A percentile compares a stretch with the other conserved stretches of the same genome.
Conservation (phyloP, 495 filamentous ascomycete species). For the Cryomyces antarcticus region DNA sequence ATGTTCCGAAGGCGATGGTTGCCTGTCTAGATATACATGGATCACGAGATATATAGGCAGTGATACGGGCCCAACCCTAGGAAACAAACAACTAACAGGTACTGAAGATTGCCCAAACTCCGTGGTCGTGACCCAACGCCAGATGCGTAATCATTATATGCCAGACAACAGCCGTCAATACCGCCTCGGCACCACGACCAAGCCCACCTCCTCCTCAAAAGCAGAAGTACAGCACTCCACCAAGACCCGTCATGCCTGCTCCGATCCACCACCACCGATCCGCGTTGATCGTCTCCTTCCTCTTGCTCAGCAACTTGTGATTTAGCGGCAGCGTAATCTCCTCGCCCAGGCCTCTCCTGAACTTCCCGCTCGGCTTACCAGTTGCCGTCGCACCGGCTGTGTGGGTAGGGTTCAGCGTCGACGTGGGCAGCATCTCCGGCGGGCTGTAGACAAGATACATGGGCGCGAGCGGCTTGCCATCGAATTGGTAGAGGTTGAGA, state of each 20-base stretch:
- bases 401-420: conserved; percentile 38
- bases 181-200: too few relatives aligned
- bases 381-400: conserved; percentile 12
- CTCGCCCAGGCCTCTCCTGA: conserved; percentile 17
- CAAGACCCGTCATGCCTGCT: conserved; percentile 41
- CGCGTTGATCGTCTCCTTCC: conserved; percentile 28
- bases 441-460: conserved; percentile 51
- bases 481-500: conserved; percentile 43
- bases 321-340: conserved; percentile 19
- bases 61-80: too few relatives aligned
- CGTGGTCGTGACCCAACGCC: too few relatives aligned
- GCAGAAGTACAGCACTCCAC: conserved; percentile 29
- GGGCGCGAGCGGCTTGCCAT: conserved; percentile 48
- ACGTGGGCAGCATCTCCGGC: conserved; percentile 57
- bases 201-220: conserved; percentile 10
- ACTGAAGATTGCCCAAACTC: too few relatives aligned
- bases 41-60: too few relatives aligned
- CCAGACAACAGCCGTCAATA: too few relatives aligned
- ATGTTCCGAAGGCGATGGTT: too few relatives aligned
- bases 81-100: too few relatives aligned
- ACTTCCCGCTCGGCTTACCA: conserved; percentile 15
- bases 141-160: too few relatives aligned
- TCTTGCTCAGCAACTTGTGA: conserved; percentile 22
- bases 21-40: too few relatives aligned
- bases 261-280: conserved; percentile 54